These are phyloP conservation scores for Limonium bicolor DNA, from an alignment of 148 eudicot species.

Conservation along the genomic window DNA sequence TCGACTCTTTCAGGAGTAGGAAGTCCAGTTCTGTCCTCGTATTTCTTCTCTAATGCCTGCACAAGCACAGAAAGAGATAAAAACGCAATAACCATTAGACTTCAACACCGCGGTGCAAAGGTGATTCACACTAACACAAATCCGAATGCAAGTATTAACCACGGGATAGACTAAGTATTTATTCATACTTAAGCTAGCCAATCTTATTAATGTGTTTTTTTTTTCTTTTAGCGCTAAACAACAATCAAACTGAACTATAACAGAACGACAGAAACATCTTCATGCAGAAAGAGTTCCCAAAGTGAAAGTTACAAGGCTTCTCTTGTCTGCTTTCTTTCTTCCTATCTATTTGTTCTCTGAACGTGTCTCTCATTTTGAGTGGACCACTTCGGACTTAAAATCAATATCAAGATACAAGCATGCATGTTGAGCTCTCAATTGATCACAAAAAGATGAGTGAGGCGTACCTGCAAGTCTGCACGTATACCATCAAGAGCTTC, in stretches of 20 bases:
- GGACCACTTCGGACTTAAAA: not conserved
- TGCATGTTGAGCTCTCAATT: not conserved
- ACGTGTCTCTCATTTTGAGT: not conserved
- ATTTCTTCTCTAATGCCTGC: constrained; percentile 68
- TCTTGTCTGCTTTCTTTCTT: no score
- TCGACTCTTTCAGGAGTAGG: constrained; percentile 73
- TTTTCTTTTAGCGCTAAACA: no score
- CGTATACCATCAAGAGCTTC: constrained; percentile 66
- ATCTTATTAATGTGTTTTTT: not conserved
- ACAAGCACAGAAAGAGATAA: not conserved
- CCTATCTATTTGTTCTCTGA: no score
- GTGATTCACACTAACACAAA: not conserved
- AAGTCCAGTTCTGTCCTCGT: constrained; percentile 50
- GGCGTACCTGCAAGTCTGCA: constrained; percentile 50
- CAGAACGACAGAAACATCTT: not conserved
- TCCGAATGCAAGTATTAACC: no score
- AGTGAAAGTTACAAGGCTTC: no score
- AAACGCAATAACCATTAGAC: not conserved
- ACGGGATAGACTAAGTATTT: not conserved
- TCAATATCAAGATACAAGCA: not conserved
- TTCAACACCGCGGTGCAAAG: no score
- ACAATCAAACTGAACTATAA: no score
- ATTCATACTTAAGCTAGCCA: not conserved
- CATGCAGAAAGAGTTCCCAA: not conserved
- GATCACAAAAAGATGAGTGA: not conserved